Conservation (phyloP, 257 asterid genomes). For the Jacaranda mimosifolia region DNA sequence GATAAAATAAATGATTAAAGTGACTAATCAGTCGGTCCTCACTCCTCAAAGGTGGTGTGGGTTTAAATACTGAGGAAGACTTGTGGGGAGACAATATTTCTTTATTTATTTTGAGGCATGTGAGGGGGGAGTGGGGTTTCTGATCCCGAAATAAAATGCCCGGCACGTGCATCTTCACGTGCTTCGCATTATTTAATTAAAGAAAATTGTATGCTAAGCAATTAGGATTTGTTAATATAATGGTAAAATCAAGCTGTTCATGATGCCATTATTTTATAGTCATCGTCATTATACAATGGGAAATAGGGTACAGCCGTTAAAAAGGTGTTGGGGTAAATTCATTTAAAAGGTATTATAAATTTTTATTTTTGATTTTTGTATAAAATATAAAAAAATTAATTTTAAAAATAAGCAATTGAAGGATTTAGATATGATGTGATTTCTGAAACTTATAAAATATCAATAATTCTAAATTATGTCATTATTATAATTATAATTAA, state of each 20-base stretch:
- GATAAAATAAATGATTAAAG: no score
- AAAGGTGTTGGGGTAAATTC: no score
- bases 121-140: constrained; percentile 53
- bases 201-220: constrained; percentile 15
- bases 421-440: no score
- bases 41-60: neutral
- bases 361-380: no score
- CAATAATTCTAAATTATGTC: no score
- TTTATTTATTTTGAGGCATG: constrained; percentile 53
- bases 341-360: no score
- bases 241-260: constrained; percentile 24
- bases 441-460: no score
- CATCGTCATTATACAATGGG: neutral
- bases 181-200: constrained; percentile 39
- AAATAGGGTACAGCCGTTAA: neutral
- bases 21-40: neutral
- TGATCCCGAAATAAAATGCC: constrained; percentile 71
- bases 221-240: constrained; percentile 45
- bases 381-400: no score
- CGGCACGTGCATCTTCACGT: constrained; percentile 77
- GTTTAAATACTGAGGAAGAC: constrained; percentile 27
- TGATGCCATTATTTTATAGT: neutral
- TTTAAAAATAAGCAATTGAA: no score
- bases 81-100: constrained; percentile 33
- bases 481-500: no score